Percentiles rank a stretch among this genome's conserved stretches.
phyloP scores from a whole-genome alignment of 2,329 filamentous ascomycete genomes.

The Pezicula radicicola region DNA sequence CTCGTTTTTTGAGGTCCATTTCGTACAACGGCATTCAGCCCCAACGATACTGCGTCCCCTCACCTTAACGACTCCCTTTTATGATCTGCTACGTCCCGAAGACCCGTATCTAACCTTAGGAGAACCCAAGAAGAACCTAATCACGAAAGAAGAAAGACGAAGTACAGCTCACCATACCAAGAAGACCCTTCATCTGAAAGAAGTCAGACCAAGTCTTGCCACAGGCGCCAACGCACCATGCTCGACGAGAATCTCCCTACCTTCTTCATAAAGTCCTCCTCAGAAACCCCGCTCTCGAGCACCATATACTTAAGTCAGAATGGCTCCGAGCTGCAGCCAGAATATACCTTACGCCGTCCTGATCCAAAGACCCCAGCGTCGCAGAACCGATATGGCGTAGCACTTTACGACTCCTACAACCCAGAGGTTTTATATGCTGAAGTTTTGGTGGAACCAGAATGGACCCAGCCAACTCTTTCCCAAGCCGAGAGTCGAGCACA shows the following conservation, averaged over 20 bases:
- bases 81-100: too few species aligned
- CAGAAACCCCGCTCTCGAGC: constrained; percentile 52
- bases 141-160: too few species aligned
- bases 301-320: constrained; percentile 61
- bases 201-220: too few species aligned
- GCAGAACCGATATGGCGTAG: constrained; percentile 82
- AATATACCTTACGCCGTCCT: constrained; percentile 76
- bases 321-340: constrained; percentile 75
- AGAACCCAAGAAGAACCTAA: too few species aligned
- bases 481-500: constrained; percentile 74
- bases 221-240: constrained; percentile 48
- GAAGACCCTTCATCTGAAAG: too few species aligned
- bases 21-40: too few species aligned
- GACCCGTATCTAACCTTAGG: too few species aligned
- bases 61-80: too few species aligned
- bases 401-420: constrained; percentile 78
- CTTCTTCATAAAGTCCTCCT: constrained; percentile 50
- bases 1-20: too few species aligned
- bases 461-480: constrained; percentile 78
- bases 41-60: too few species aligned
- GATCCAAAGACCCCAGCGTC: constrained; percentile 68
- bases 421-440: constrained; percentile 84
- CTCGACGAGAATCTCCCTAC: constrained; percentile 92
- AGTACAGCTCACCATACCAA: too few species aligned
- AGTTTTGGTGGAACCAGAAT: constrained; percentile 79